Evolutionary conservation across 2,329 filamentous ascomycete genomes (phyloP).

Genomic region (Laburnicola sp.): DNA sequence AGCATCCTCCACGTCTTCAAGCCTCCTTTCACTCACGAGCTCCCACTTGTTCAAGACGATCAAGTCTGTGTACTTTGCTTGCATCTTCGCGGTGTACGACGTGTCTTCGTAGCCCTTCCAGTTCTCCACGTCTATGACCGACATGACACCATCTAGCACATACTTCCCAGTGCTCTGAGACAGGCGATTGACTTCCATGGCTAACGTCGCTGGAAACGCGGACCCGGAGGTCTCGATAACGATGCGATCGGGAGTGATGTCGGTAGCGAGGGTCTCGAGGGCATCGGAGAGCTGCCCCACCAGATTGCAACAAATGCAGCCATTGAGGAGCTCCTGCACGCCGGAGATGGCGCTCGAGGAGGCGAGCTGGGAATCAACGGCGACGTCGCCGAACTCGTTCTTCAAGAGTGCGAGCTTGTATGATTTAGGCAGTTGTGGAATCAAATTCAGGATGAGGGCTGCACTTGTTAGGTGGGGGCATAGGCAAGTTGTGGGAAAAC

Average conservation of each 20-base stretch:
- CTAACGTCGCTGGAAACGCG: conserved; percentile 80
- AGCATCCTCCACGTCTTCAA: conserved; percentile 77
- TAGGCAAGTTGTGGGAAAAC: conserved; percentile 6
- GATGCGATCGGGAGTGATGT: conserved; percentile 74
- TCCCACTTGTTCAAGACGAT: conserved; percentile 97
- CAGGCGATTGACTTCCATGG: conserved; percentile 85
- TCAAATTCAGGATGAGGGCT: conserved; percentile 84
- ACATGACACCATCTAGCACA: conserved; percentile 82
- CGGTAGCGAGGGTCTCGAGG: conserved; percentile 69
- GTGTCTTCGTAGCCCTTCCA: conserved; percentile 93
- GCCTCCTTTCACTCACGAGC: conserved; percentile 67
- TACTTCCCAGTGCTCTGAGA: conserved; percentile 70
- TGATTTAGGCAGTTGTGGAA: conserved; percentile 82
- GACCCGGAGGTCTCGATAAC: conserved; percentile 91
- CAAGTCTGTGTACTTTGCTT: conserved; percentile 86
- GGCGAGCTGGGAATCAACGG: conserved; percentile 90
- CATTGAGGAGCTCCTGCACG: conserved; percentile 90
- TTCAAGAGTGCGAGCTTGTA: conserved; percentile 95
- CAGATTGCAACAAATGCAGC: conserved; percentile 98
- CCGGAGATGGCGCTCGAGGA: conserved; percentile 80
- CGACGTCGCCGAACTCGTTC: conserved; percentile 96
- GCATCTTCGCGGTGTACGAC: conserved; percentile 82
- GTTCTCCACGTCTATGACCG: conserved; percentile 91
- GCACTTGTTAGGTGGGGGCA: conserved; percentile 6
- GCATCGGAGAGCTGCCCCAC: conserved; percentile 87